These are phyloP conservation scores for Penicillium chermesinum DNA, from an alignment of 495 filamentous ascomycete species.

Conservation along the genomic window DNA sequence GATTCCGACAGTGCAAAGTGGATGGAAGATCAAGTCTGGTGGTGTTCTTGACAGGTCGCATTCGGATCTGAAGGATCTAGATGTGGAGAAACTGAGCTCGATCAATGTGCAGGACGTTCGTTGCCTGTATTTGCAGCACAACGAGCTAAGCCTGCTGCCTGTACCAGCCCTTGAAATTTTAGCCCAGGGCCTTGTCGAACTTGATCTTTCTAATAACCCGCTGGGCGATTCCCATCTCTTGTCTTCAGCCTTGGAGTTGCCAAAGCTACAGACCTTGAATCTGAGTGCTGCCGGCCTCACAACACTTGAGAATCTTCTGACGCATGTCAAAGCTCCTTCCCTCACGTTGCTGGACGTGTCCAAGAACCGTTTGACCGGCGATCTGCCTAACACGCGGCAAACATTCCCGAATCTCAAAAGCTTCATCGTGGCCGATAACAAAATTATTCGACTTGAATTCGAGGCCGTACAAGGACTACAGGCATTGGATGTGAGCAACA, in stretches of 20 bases:
- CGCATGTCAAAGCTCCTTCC: slow-evolving; percentile 61
- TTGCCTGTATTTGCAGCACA: slow-evolving; percentile 67
- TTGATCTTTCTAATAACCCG: slow-evolving; percentile 78
- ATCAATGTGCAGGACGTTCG: slow-evolving; percentile 44
- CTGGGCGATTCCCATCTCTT: slow-evolving; percentile 58
- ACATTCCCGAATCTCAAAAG: slow-evolving; percentile 61
- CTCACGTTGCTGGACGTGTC: slow-evolving; percentile 74
- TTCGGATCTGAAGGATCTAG: slow-evolving; percentile 50
- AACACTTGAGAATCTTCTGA: slow-evolving; percentile 55
- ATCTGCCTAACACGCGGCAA: slow-evolving; percentile 53
- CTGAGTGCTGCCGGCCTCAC: slow-evolving; percentile 64
- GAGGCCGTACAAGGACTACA: slow-evolving; percentile 69
- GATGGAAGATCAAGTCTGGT: slow-evolving; percentile 62
- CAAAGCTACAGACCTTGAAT: slow-evolving; percentile 68
- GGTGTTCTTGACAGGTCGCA: slow-evolving; percentile 70
- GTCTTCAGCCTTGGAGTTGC: slow-evolving; percentile 56
- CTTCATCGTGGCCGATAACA: slow-evolving; percentile 72
- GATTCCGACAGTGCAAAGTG: slow-evolving; percentile 26
- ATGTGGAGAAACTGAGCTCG: slow-evolving; percentile 40
- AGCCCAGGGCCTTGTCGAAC: slow-evolving; percentile 58
- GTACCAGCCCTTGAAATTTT: slow-evolving; percentile 57
- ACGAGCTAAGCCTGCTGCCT: slow-evolving; percentile 67
- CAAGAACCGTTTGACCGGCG: slow-evolving; percentile 64
- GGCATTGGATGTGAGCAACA: slow-evolving; percentile 73
- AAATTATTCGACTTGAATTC: slow-evolving; percentile 63